Base-by-base conservation (phyloP, 2,329 filamentous ascomycete genomes). In the Stagonosporopsis tanaceti region DNA sequence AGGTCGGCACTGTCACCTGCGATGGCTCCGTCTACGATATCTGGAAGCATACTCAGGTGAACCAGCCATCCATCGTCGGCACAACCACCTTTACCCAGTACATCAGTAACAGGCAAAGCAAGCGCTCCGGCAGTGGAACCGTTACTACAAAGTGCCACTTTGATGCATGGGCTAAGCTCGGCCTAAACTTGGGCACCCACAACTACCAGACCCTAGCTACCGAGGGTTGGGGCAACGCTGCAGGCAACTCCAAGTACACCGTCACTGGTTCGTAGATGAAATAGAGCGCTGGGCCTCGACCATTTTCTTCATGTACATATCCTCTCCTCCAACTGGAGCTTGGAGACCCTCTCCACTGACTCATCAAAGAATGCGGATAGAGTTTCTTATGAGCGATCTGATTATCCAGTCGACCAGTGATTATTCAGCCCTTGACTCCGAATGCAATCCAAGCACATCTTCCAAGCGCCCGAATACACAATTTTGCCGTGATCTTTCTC, bases 31-130 rank as follows among this genome's bases (percentile, higher is more conserved):
- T 56, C 34, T 74, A 74, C 57, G 69, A 69, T 50, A 70, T 74
- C 62, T 70, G 65, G 66, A 68, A 68, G 64, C 63, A 68, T 57
- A 61, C 60, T 35, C 71, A 71, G 51, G 59, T 69, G 59, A 79
- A 82, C 62, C 74, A 76, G 57, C 80, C 80, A 20, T 81, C 79
- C 20, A 83, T 83, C 48, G 59, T 76, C 6, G 82, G 82, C 28
- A 83, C 78, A 3, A 64, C 69, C 8, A 83, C 80, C 22, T 84
- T 84, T 67, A 74, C 77, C 63, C 82, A 84, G 72, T 84, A 79
- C 75, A 83, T 80, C 76, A 67, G 61, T 53, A 69, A 72, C 57
- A 60, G 71, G 20, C 53, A 57, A 30, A 59, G 47, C 46, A 71
- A 72, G 65, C 53, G 71, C 25, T 60, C 66, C 24, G 67, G 65